Evolutionary conservation across 139 green algal species (phyloP).

Genomic region (Ettlia oleoabundans): DNA sequence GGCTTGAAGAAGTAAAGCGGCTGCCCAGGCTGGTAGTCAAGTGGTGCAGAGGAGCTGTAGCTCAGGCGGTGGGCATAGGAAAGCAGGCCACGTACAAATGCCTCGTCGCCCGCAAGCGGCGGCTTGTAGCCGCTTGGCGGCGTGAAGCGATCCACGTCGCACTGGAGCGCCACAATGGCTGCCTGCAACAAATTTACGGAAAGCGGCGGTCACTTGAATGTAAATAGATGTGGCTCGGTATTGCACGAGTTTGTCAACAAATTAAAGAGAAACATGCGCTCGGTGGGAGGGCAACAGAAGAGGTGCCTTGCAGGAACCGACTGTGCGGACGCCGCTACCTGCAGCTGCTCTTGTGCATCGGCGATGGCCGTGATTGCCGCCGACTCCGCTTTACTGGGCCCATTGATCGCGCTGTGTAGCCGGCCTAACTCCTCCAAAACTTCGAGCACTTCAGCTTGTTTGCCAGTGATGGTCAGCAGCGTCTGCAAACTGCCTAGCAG

Average conservation of each 20-base stretch:
- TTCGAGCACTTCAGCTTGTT: background rate
- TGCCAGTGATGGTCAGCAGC: background rate
- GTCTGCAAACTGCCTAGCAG: background rate
- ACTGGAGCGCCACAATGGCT: constrained; percentile 17
- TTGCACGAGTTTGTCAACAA: background rate
- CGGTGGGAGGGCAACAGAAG: too few species aligned
- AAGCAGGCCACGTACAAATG: constrained; percentile 28
- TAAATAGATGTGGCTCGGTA: background rate
- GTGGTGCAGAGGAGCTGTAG: constrained; percentile 57
- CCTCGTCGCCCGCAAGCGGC: background rate
- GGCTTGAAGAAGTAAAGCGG: constrained; percentile 54
- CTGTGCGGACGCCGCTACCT: too few species aligned
- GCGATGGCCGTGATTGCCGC: constrained; percentile 1
- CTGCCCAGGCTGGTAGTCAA: constrained; percentile 41
- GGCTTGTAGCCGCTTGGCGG: background rate
- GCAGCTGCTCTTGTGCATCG: constrained; percentile 12
- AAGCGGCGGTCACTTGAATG: background rate
- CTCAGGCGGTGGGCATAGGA: constrained; percentile 58
- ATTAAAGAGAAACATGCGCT: too few species aligned
- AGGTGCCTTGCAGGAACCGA: too few species aligned
- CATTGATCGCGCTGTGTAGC: background rate
- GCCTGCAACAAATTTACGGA: background rate
- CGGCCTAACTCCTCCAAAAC: constrained; percentile 14
- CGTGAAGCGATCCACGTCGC: constrained; percentile 8
- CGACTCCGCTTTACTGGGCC: background rate